These are phyloP conservation scores for Toxicodendron radicans DNA, from an alignment of 345 rosid species.

Conservation along the genomic window DNA sequence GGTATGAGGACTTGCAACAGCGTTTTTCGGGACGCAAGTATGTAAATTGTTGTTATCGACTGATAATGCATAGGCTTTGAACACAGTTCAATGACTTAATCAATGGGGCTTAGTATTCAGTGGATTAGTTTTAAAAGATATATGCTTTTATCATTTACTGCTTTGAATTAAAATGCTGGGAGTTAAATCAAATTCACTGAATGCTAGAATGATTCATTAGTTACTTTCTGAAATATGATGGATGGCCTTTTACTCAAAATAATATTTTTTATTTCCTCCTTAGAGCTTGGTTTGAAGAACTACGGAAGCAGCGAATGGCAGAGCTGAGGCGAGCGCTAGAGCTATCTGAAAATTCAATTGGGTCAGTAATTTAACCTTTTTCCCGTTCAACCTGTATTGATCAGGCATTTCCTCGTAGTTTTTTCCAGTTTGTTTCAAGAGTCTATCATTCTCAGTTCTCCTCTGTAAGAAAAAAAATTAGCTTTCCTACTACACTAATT, in stretches of 20 bases:
- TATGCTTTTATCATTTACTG: background rate
- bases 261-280: slow-evolving; percentile 12
- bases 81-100: background rate
- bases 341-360: slow-evolving; percentile 71
- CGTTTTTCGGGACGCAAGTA: slow-evolving; percentile 72
- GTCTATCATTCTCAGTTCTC: background rate
- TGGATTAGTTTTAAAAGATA: background rate
- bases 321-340: slow-evolving; percentile 75
- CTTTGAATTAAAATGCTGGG: background rate
- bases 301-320: slow-evolving; percentile 68
- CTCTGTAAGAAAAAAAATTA: background rate
- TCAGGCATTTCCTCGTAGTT: background rate
- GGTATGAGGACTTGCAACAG: slow-evolving; percentile 66
- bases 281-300: slow-evolving; percentile 87
- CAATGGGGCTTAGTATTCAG: background rate
- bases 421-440: background rate
- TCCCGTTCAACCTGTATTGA: slow-evolving; percentile 3
- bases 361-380: slow-evolving; percentile 46
- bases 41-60: slow-evolving; percentile 20
- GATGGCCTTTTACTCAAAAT: background rate
- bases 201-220: background rate
- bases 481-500: background rate
- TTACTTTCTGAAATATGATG: slow-evolving; percentile 6
- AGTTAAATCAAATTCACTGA: background rate
- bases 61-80: background rate